A percentile compares a stretch with the other conserved stretches of the same genome.
Conservation (phyloP, 2,329 filamentous ascomycete genomes). For the Lasiodiplodia gonubiensis region DNA sequence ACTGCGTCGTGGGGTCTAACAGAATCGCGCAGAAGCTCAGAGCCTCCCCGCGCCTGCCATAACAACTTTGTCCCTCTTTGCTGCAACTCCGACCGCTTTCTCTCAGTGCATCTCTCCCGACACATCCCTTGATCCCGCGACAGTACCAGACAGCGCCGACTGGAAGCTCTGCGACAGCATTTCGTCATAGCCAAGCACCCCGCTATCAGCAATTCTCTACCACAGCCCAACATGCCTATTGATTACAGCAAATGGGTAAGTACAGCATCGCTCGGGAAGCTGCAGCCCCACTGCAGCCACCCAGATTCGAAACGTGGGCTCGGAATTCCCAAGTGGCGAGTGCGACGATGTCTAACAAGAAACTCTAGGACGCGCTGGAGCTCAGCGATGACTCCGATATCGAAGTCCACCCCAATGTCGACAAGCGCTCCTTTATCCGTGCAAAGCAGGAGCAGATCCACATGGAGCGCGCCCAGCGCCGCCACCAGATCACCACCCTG, state of each 20-base stretch:
- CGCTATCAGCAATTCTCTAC: not conserved
- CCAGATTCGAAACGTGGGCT: not conserved
- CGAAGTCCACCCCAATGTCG: constrained; percentile 98
- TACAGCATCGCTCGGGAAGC: constrained; percentile 25
- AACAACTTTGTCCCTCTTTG: not conserved
- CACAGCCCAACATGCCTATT: constrained; percentile 56
- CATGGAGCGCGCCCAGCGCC: constrained; percentile 82
- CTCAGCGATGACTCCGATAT: constrained; percentile 97
- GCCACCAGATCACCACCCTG: constrained; percentile 85
- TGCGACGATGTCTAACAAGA: not conserved
- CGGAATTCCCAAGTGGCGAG: not conserved
- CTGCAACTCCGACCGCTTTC: not conserved
- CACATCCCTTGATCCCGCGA: not conserved
- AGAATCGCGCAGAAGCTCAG: constrained; percentile 22
- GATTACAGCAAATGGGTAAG: constrained; percentile 76
- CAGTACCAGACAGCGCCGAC: not conserved
- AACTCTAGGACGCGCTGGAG: constrained; percentile 78
- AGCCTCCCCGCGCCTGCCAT: constrained; percentile 4
- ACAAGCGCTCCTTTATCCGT: constrained; percentile 97
- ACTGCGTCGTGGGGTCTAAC: constrained; percentile 14
- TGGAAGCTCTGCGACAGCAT: not conserved
- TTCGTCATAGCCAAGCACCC: constrained; percentile 20
- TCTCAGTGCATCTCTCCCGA: not conserved
- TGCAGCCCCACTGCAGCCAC: not conserved
- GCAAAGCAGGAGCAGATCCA: constrained; percentile 98